A percentile compares a stretch with the other conserved stretches of the same genome.
Conservation (phyloP, 2,329 filamentous ascomycete species). For the Fusarium chuoi region DNA sequence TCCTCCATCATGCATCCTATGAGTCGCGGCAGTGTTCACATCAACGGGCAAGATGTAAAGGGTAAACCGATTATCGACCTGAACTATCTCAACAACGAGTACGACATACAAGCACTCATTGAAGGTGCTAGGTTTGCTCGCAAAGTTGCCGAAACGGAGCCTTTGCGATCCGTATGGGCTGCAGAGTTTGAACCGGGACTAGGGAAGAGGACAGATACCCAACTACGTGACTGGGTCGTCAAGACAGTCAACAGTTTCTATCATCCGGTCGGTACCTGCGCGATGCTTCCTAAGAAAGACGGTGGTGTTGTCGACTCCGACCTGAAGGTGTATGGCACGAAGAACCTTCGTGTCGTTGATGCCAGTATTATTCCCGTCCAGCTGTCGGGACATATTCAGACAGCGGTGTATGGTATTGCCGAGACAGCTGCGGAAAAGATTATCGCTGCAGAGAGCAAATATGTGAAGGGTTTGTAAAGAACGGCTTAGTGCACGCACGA, state of each 20-base stretch:
- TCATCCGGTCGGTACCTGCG: background rate
- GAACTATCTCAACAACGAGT: background rate
- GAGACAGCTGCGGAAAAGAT: background rate
- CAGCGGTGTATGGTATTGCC: background rate
- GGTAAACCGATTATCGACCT: background rate
- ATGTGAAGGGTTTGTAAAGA: fast-evolving
- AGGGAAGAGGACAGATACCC: background rate
- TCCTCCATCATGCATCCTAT: background rate
- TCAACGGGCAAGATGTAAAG: background rate
- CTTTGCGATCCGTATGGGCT: background rate
- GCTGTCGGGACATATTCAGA: background rate
- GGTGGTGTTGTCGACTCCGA: background rate
- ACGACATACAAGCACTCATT: background rate
- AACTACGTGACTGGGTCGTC: background rate
- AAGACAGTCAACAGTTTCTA: background rate
- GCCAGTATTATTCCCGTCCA: background rate
- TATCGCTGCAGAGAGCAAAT: background rate
- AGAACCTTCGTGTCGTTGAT: background rate
- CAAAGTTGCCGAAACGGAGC: background rate
- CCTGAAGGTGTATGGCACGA: background rate
- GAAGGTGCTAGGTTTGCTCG: background rate
- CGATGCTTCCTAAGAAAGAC: background rate
- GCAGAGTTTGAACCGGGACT: background rate
- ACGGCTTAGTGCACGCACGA: fast-evolving
- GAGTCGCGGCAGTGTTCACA: background rate